phyloP scores from a whole-genome alignment of 305 asterid genomes.

The Ilex paraguariensis region DNA sequence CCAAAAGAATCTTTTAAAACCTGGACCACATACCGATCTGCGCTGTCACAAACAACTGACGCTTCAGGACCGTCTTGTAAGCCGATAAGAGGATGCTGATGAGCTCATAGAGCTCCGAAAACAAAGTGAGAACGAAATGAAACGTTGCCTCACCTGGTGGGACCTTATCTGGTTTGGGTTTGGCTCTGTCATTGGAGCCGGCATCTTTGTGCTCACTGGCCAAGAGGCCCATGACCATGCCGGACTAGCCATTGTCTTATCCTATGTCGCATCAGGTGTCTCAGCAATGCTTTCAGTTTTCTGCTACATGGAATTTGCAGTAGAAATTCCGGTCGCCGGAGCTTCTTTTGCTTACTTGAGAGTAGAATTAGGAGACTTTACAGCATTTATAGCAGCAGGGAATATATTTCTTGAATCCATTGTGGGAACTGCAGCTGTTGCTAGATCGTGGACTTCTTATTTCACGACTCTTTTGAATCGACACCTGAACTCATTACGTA shows the following conservation, averaged over 20 bases:
- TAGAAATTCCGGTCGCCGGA: too few species aligned
- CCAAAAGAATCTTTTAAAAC: constrained; percentile 54
- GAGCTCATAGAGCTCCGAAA: constrained; percentile 51
- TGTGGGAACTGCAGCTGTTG: too few species aligned
- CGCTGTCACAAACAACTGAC: constrained; percentile 35
- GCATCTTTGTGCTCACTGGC: constrained; percentile 65
- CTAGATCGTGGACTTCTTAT: too few species aligned
- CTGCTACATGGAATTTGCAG: too few species aligned
- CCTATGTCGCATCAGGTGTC: constrained; percentile 25
- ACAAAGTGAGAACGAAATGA: constrained; percentile 69
- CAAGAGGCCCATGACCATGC: constrained; percentile 64
- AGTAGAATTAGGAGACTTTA: too few species aligned
- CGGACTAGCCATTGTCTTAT: constrained; percentile 63
- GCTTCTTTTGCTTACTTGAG: too few species aligned
- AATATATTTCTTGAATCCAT: too few species aligned
- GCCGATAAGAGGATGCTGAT: constrained; percentile 42
- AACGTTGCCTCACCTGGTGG: constrained; percentile 74
- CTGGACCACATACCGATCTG: constrained; percentile 45
- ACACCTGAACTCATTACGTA: constrained; percentile 32
- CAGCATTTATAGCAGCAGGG: too few species aligned
- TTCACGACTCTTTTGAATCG: constrained; percentile 2
- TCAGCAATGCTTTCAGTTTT: too few species aligned
- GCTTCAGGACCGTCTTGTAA: constrained; percentile 53
- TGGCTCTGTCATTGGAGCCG: constrained; percentile 60
- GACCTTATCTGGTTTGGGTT: constrained; percentile 82